A percentile compares a stretch with the other conserved stretches of the same genome.
Evolutionary conservation across 2,329 filamentous ascomycete species (phyloP).

Genomic region (Xylaria sp.): DNA sequence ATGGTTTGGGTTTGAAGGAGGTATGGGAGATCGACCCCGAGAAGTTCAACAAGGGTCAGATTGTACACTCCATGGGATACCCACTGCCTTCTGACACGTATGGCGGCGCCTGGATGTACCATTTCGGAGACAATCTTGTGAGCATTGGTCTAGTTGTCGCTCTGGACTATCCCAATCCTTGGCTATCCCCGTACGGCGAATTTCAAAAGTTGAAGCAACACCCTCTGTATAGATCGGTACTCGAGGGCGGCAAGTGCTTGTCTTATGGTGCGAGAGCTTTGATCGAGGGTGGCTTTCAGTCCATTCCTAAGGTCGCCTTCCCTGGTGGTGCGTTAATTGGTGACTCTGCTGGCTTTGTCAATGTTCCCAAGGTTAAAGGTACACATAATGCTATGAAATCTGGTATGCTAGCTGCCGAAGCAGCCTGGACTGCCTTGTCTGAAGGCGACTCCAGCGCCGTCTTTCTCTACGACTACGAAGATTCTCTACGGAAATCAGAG

Average conservation of each 20-base stretch:
- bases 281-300: slow-evolving; percentile 96
- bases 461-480: slow-evolving; percentile 95
- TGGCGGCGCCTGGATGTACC: slow-evolving; percentile 99
- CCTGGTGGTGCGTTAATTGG: slow-evolving; percentile 95
- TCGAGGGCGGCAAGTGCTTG: slow-evolving; percentile 98
- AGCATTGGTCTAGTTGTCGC: slow-evolving; percentile 91
- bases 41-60: slow-evolving; percentile 87
- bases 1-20: slow-evolving; percentile 93
- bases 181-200: slow-evolving; percentile 93
- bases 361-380: slow-evolving; percentile 98
- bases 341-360: slow-evolving; percentile 95
- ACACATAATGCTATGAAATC: slow-evolving; percentile 98
- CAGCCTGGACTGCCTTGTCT: slow-evolving; percentile 80
- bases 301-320: slow-evolving; percentile 96
- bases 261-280: slow-evolving; percentile 93
- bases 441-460: slow-evolving; percentile 72
- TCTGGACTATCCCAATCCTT: slow-evolving; percentile 95
- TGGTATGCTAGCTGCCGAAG: slow-evolving; percentile 94
- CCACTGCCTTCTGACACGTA: slow-evolving; percentile 90
- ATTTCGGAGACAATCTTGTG: slow-evolving; percentile 97
- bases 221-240: slow-evolving; percentile 83
- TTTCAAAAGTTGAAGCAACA: slow-evolving; percentile 99
- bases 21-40: slow-evolving; percentile 96
- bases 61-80: slow-evolving; percentile 93
- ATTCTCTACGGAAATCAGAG: slow-evolving; percentile 81